These are phyloP conservation scores for Tetrapyrgos nigripes DNA, from an alignment of 1,284 basidiomycete species.

Conservation along the genomic window DNA sequence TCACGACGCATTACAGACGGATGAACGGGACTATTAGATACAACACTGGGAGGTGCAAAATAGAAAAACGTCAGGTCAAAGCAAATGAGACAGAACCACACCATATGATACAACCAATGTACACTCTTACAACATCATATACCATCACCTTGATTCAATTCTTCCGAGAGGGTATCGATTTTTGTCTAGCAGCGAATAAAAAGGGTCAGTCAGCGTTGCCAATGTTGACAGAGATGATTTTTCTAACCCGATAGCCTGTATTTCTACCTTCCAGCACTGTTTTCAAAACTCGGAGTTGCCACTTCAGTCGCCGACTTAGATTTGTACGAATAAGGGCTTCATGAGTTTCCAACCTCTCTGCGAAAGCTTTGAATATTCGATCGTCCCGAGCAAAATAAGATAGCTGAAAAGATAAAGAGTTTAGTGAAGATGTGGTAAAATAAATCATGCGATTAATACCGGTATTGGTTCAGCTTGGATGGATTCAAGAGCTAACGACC, in stretches of 20 bases:
- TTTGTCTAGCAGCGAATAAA: too few relatives aligned
- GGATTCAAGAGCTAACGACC: constrained; percentile 62
- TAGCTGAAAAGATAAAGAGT: constrained; percentile 46
- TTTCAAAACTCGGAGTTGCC: constrained; percentile 72
- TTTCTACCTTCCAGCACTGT: constrained; percentile 68
- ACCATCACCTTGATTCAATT: constrained; percentile 68
- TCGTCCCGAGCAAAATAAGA: constrained; percentile 86
- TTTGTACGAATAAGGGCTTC: constrained; percentile 54
- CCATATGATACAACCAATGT: constrained; percentile 4
- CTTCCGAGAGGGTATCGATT: constrained; percentile 61
- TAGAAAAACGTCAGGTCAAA: background rate
- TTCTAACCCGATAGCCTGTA: constrained; percentile 68
- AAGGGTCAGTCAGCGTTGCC: too few relatives aligned
- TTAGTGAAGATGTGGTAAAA: background rate
- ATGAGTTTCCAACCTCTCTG: constrained; percentile 62
- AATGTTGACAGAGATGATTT: too few relatives aligned
- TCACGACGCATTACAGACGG: constrained; percentile 10
- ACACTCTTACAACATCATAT: constrained; percentile 37
- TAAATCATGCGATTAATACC: constrained; percentile 44
- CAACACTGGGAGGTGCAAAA: background rate
- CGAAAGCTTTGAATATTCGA: constrained; percentile 75
- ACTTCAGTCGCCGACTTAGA: constrained; percentile 63
- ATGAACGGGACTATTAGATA: background rate
- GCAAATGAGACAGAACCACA: background rate
- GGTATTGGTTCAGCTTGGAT: constrained; percentile 68